phyloP scores from a whole-genome alignment of 2,329 filamentous ascomycete species.

The Sarocladium kiliense region DNA sequence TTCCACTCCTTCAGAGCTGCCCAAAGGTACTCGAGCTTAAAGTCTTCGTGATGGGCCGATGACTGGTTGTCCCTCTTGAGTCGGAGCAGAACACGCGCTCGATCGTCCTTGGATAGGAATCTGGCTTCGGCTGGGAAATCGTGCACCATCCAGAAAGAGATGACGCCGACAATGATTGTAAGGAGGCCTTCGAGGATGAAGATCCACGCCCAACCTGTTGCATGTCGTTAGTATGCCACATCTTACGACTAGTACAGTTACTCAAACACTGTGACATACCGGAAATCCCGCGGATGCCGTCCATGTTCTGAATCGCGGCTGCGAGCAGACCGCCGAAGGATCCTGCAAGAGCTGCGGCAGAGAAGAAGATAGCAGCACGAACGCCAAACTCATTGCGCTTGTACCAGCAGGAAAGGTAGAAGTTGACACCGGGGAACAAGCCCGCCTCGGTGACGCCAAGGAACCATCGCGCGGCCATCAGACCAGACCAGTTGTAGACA shows the following conservation, averaged over 20 bases:
- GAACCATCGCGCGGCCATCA: conserved; percentile 66
- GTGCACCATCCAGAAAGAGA: conserved; percentile 72
- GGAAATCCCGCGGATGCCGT: conserved; percentile 50
- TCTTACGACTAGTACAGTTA: background rate
- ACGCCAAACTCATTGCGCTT: conserved; percentile 72
- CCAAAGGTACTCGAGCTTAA: conserved; percentile 68
- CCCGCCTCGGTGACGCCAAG: conserved; percentile 71
- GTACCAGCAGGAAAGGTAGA: conserved; percentile 83
- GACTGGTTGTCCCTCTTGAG: conserved; percentile 67
- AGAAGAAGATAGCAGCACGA: conserved; percentile 80
- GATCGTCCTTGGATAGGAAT: conserved; percentile 67
- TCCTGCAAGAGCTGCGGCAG: conserved; percentile 72
- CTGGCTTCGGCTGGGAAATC: conserved; percentile 75
- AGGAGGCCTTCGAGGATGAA: conserved; percentile 66
- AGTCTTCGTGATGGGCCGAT: conserved; percentile 70
- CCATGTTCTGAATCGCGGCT: conserved; percentile 65
- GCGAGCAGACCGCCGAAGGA: conserved; percentile 73
- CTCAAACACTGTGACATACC: conserved; percentile 24
- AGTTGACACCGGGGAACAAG: conserved; percentile 71
- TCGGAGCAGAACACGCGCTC: conserved; percentile 65
- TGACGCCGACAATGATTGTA: conserved; percentile 62
- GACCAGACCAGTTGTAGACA: conserved; percentile 54
- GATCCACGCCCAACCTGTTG: conserved; percentile 53
- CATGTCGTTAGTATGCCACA: background rate
- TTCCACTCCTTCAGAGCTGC: conserved; percentile 76